A percentile compares a stretch with the other conserved stretches of the same genome.
Evolutionary conservation across 192 early-diverging fungal species (phyloP).

Genomic region (Podila epicladia): DNA sequence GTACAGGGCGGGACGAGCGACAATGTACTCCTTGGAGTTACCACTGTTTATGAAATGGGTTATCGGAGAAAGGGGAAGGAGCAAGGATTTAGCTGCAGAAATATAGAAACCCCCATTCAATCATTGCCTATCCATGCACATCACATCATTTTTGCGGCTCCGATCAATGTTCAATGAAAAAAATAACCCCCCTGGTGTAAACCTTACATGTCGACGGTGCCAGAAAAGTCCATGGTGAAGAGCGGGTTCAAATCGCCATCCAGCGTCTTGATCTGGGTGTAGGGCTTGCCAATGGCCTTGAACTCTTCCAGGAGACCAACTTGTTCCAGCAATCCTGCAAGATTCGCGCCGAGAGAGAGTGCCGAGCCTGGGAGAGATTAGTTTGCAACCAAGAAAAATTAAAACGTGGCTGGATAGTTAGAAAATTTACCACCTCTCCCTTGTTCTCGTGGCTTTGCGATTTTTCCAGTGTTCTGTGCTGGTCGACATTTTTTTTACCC

Average conservation of each 20-base stretch:
- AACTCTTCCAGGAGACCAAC: background rate
- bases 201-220: background rate
- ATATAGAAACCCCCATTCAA: too few species aligned
- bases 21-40: slow-evolving; percentile 1
- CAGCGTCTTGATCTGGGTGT: background rate
- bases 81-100: too few species aligned
- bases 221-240: background rate
- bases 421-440: too few species aligned
- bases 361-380: background rate
- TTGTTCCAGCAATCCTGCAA: background rate
- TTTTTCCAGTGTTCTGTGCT: too few species aligned
- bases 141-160: too few species aligned
- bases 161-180: too few species aligned
- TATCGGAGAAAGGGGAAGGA: background rate
- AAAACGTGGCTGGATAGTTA: too few species aligned
- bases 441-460: too few species aligned
- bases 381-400: background rate
- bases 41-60: background rate
- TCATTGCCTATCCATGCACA: too few species aligned
- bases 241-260: background rate
- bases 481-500: background rate
- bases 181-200: background rate
- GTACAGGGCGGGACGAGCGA: background rate
- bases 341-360: background rate
- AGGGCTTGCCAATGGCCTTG: slow-evolving; percentile 1